These are phyloP conservation scores for Lentinula edodes DNA, from an alignment of 768 basidiomycete genomes.

Conservation along the genomic window DNA sequence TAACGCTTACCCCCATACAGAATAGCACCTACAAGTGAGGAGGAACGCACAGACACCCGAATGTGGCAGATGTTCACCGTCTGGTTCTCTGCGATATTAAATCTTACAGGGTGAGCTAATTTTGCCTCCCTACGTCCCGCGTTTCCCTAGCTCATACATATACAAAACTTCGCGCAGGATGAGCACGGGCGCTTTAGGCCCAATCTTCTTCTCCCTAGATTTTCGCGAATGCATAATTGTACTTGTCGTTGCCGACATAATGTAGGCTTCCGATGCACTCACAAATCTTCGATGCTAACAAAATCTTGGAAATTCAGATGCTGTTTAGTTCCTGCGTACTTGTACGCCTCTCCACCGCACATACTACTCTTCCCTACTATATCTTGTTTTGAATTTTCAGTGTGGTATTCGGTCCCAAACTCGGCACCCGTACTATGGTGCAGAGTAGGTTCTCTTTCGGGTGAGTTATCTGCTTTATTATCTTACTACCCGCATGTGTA, in stretches of 20 bases:
- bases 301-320: not conserved
- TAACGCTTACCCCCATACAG: constrained; percentile 21
- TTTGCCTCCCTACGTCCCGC: not conserved
- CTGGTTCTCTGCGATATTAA: constrained; percentile 70
- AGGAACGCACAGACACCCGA: constrained; percentile 49
- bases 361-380: not conserved
- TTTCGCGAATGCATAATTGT: constrained; percentile 48
- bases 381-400: constrained; percentile 15
- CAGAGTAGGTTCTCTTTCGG: constrained; percentile 56
- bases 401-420: constrained; percentile 70
- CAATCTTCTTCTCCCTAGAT: constrained; percentile 48
- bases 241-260: constrained; percentile 20
- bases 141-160: not conserved
- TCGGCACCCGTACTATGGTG: constrained; percentile 80
- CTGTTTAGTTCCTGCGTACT: constrained; percentile 51
- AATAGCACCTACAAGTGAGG: constrained; percentile 45
- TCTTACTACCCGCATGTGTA: not conserved
- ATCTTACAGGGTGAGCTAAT: constrained; percentile 46
- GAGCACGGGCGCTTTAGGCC: constrained; percentile 56
- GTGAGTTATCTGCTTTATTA: constrained; percentile 25
- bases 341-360: constrained; percentile 32
- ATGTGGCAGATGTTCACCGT: constrained; percentile 65
- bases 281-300: not conserved
- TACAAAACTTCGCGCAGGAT: constrained; percentile 23
- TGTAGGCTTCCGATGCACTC: constrained; percentile 8